A percentile compares a stretch with the other conserved stretches of the same genome.
phyloP scores from a whole-genome alignment of 2,329 filamentous ascomycete genomes.

The Talaromyces sp. region DNA sequence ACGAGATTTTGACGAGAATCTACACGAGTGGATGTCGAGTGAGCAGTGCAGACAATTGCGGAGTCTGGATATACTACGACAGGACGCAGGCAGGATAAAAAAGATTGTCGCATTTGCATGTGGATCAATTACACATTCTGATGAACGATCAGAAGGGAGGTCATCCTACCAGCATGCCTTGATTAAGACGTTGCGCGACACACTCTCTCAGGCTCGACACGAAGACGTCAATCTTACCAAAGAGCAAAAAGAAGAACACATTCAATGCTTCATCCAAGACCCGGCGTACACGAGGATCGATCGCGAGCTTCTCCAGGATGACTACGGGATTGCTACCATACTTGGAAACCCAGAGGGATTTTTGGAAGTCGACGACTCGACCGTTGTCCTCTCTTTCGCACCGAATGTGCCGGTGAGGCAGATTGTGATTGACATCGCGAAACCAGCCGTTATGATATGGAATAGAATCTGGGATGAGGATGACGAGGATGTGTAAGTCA shows the following conservation, averaged over 20 bases:
- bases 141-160: not conserved
- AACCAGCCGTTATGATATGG: not conserved
- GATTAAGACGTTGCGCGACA: not conserved
- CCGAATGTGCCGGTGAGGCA: not conserved
- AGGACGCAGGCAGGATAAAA: not conserved
- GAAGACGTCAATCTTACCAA: not conserved
- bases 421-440: not conserved
- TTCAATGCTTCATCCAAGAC: not conserved
- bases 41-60: not conserved
- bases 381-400: not conserved
- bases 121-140: not conserved
- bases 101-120: not conserved
- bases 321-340: not conserved
- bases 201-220: not conserved
- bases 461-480: not conserved
- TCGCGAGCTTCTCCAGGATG: not conserved
- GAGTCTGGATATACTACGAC: not conserved
- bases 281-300: not conserved
- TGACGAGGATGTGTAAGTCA: not conserved
- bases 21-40: not conserved
- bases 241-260: not conserved
- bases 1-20: not conserved
- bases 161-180: not conserved
- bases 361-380: constrained; percentile 1
- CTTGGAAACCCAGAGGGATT: not conserved